Evolutionary conservation across 2,329 filamentous ascomycete species (phyloP).

Genomic region (Knufia fluminis): DNA sequence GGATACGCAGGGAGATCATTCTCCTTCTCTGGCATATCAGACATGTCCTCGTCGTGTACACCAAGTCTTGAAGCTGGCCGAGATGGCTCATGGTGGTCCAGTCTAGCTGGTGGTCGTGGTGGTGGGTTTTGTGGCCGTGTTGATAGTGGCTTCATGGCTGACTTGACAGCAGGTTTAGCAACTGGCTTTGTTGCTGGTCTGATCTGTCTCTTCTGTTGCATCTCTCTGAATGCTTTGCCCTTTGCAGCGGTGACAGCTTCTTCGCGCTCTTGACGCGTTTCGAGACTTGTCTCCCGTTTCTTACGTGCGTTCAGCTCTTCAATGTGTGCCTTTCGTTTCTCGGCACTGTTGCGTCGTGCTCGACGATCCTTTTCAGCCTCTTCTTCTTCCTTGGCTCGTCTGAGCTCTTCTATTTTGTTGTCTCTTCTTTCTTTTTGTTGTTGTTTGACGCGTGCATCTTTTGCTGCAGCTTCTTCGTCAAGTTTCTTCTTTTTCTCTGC

Average conservation of each 20-base stretch:
- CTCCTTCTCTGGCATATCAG: conserved; percentile 70
- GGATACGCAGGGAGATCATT: conserved; percentile 39
- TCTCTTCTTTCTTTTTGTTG: conserved; percentile 70
- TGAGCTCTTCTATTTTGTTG: conserved; percentile 51
- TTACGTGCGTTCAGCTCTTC: conserved; percentile 39
- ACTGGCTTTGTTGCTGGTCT: background rate
- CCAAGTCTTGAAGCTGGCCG: conserved; percentile 42
- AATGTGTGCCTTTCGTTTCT: conserved; percentile 54
- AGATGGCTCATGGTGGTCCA: conserved; percentile 19
- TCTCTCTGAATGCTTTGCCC: conserved; percentile 5
- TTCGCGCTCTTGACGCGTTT: conserved; percentile 9
- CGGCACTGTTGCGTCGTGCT: conserved; percentile 49
- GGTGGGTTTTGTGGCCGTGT: conserved; percentile 1
- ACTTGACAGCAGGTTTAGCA: background rate
- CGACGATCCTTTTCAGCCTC: conserved; percentile 46
- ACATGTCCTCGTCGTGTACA: conserved; percentile 57
- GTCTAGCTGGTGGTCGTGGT: background rate
- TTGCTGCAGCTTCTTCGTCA: conserved; percentile 70
- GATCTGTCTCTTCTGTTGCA: conserved; percentile 2
- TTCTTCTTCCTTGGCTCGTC: conserved; percentile 53
- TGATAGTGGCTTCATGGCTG: background rate
- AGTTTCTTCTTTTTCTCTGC: conserved; percentile 72
- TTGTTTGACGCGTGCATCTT: conserved; percentile 70
- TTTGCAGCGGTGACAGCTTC: conserved; percentile 2
- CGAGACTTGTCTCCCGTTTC: conserved; percentile 34